A percentile compares a stretch with the other conserved stretches of the same genome.
Evolutionary conservation across 768 basidiomycete genomes (phyloP).

Genomic region (Lactarius akahatsu): DNA sequence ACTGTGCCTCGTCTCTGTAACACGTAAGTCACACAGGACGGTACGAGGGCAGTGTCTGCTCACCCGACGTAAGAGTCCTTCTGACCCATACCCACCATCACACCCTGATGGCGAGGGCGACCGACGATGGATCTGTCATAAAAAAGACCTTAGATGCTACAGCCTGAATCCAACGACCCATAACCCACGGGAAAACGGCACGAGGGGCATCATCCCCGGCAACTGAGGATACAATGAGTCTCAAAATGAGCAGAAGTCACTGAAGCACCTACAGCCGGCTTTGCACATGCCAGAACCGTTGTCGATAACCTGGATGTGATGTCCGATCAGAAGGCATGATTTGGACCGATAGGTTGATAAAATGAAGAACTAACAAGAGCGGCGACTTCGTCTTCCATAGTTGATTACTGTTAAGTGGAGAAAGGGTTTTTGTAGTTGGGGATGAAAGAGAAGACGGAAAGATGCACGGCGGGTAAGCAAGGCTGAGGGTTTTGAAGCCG

Average conservation of each 20-base stretch:
- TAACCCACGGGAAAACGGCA: constrained; percentile 88
- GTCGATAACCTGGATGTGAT: constrained; percentile 66
- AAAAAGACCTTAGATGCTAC: constrained; percentile 13
- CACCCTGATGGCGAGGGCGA: constrained; percentile 90
- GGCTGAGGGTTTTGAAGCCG: constrained; percentile 3
- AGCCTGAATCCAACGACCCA: background rate
- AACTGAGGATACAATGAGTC: constrained; percentile 85
- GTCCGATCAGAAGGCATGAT: constrained; percentile 10
- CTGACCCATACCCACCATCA: constrained; percentile 97
- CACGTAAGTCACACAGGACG: constrained; percentile 22
- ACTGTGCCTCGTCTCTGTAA: constrained; percentile 82
- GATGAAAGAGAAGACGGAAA: constrained; percentile 4
- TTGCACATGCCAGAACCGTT: constrained; percentile 99
- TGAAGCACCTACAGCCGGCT: constrained; percentile 81
- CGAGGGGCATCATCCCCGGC: constrained; percentile 85
- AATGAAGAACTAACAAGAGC: constrained; percentile 44
- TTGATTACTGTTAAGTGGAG: constrained; percentile 26
- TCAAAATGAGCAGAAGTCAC: constrained; percentile 32
- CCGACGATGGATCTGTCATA: constrained; percentile 80
- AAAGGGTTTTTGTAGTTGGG: constrained; percentile 2
- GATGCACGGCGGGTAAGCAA: background rate
- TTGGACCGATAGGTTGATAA: constrained; percentile 3
- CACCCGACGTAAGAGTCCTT: constrained; percentile 97
- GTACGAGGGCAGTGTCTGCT: constrained; percentile 31
- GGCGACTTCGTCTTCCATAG: constrained; percentile 67